A percentile compares a stretch with the other conserved stretches of the same genome.
Evolutionary conservation across 257 asterid species (phyloP).

Genomic region (Marsdenia floribunda): DNA sequence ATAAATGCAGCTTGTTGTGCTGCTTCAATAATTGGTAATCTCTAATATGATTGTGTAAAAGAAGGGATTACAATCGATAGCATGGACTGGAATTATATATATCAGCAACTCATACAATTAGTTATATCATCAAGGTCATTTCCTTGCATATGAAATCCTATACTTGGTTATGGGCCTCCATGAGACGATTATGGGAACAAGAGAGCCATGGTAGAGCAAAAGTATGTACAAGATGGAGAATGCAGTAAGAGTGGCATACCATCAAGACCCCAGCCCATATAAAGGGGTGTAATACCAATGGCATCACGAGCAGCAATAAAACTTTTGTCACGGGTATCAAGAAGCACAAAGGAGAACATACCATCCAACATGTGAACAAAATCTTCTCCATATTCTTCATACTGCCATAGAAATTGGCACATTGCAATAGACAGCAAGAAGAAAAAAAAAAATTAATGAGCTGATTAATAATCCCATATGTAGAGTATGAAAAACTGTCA

Average conservation of each 20-base stretch:
- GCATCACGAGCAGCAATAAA: slow-evolving; percentile 99
- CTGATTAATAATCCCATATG: background rate
- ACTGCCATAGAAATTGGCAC: slow-evolving; percentile 36
- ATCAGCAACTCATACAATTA: background rate
- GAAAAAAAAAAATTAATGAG: too few relatives aligned
- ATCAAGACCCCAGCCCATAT: slow-evolving; percentile 98
- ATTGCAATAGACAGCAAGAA: slow-evolving; percentile 3
- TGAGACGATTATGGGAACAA: background rate
- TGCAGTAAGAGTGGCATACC: slow-evolving; percentile 38
- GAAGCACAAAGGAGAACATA: slow-evolving; percentile 98
- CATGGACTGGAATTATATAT: background rate
- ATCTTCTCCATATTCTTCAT: slow-evolving; percentile 96
- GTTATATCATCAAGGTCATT: background rate
- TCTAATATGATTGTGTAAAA: background rate
- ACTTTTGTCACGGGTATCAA: slow-evolving; percentile 92
- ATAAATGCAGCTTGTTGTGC: background rate
- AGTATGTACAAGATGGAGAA: background rate
- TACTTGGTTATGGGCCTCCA: background rate
- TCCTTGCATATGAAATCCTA: background rate
- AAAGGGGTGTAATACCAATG: slow-evolving; percentile 97
- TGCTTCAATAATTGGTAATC: background rate
- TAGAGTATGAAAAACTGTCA: background rate
- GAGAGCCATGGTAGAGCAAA: background rate
- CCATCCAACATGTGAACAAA: slow-evolving; percentile 96
- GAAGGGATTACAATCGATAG: background rate